Evolutionary conservation across 768 basidiomycete species (phyloP), one percentile per base, ranked within the genome.

Genomic region (Imleria badia): DNA sequence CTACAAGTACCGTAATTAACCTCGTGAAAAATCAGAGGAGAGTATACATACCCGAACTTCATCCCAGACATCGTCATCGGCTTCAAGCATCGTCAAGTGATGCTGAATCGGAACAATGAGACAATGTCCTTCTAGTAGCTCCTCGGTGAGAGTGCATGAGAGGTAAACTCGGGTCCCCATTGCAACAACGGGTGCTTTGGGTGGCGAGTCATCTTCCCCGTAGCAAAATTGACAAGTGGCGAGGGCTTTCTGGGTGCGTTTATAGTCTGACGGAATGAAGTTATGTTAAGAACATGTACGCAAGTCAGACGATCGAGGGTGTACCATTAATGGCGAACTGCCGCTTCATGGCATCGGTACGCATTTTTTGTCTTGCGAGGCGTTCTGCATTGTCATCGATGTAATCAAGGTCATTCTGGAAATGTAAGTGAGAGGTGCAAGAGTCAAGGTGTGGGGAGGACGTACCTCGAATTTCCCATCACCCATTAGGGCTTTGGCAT

Each of bases 21-120:
- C 22, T 36, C 5, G 12, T 26, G 19, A 19, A 15, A 35, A 20
- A 20, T 36, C 11, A 49, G 5, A 48, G 9, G 30, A 46, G 26
- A 45, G 44, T 40, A 51, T 20, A 71, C 87, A 51, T 65, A 96
- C 96, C 73, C 81, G 81, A 54, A 94, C 86, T 81, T 98, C 96
- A 58, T 98, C 96, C 96, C 96, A 99, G 22, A 95, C 89, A 64
- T 99, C 96, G 58, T 98, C 94, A 60, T 99, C 96, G 29, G 85
- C 90, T 71, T 98, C 96, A 4, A 99, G 77, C 79, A 87, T 91
- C 41, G 84, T 86, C 43, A 98, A 72, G 69, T 94, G 87, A 68
- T 99, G 97, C 60, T 98, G 92, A 14, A 97, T 89, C 6, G 97
- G 97, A 7, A 98, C 92, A 59, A 99, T 98, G 26, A 94, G 76